Conservation (phyloP, 139 green algal genomes). For the Mesotaenium endlicherianum region DNA sequence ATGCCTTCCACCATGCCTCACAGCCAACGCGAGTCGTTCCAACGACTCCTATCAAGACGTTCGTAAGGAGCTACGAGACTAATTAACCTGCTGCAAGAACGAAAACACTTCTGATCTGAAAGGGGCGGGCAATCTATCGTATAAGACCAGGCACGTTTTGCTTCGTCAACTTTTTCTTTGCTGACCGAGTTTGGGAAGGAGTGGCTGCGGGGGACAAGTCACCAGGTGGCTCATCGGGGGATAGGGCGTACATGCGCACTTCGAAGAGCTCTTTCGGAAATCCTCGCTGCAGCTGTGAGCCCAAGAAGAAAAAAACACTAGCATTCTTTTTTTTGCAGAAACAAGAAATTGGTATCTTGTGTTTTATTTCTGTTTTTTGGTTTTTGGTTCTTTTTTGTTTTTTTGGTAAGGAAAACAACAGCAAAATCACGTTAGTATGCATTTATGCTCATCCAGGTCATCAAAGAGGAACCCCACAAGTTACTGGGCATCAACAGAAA, state of each 20-base stretch:
- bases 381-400: no score
- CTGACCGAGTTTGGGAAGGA: no score
- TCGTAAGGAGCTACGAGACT: no score
- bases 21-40: no score
- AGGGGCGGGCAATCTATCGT: no score
- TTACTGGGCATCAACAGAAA: background rate
- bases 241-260: slow-evolving; percentile 73
- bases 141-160: no score
- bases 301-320: background rate
- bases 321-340: background rate
- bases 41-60: no score
- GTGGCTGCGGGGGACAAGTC: no score
- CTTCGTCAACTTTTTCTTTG: no score
- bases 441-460: background rate
- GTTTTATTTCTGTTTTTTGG: background rate
- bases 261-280: slow-evolving; percentile 57
- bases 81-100: no score
- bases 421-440: background rate
- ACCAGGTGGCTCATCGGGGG: background rate
- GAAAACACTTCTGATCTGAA: no score
- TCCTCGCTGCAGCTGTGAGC: slow-evolving; percentile 13
- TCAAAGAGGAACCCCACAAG: background rate
- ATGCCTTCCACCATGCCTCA: no score
- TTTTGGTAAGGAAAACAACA: background rate
- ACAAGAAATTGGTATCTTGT: background rate